Base-by-base conservation (phyloP, 2,329 filamentous ascomycete genomes). In the Colletotrichum musicola region DNA sequence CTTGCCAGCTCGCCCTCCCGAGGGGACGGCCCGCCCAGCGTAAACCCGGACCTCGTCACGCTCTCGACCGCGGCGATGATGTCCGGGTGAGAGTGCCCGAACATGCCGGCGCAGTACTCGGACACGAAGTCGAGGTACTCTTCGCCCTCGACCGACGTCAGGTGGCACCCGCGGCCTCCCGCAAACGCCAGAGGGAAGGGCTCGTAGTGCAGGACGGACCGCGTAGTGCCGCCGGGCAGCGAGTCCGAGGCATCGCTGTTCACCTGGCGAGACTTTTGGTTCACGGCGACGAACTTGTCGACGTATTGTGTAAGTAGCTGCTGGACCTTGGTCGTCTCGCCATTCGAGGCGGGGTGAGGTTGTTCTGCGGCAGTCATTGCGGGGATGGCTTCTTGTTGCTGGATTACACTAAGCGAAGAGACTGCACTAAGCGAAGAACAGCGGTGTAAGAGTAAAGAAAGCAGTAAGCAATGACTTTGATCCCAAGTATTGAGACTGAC, bases 61-160 rank as follows among this genome's bases (percentile, higher is more conserved):
- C 80, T 71, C 12, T 76, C 66, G 25, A 92, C 79, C 0, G 89
- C 82, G 0, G 78, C 72, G 3, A 81, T 75, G 62, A 93, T 86
- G 2, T 80, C 72, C 0, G 86, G 84, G 61, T 91, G 82, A 1
- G 87, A 90, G 77, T 93, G 90, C 0, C 90, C 90, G 73, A 88
- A 92, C 13, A 93, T 81, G 2, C 87, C 89, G 1, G 90, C 90
- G 0, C 88, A 88, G 73, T 88, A 88, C 75, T 92, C 90, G 40
- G 86, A 85, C 1, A 90, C 80, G 7, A 92, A 81, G 72, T 93
- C 90, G 14, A 84, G 79, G 74, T 90, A 91, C 75, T 73, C 76
- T 20, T 80, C 75, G 7, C 77, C 81, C 56, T 85, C 83, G 47
- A 80, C 80, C 2, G 82, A 83, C 4, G 74, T 79, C 6, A 85